Evolutionary conservation across 768 basidiomycete species (phyloP), one percentile per base, ranked within the genome.

Genomic region (Suillus paluster): DNA sequence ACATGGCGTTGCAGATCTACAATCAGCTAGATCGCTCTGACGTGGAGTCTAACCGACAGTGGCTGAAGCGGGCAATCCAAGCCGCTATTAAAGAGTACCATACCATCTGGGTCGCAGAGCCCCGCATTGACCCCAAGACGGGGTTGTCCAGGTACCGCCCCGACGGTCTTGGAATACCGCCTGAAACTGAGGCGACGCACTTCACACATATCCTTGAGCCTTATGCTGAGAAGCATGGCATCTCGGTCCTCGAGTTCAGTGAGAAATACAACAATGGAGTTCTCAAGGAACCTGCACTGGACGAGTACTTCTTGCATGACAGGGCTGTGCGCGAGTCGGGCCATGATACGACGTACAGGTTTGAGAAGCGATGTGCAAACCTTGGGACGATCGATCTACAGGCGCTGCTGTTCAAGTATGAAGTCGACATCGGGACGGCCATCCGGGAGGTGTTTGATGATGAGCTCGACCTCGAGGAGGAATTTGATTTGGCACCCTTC

Each of bases 41-140:
- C 64, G 76, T 88, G 62, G 87, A 86, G 38, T 63, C 76, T 48
- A 97, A 97, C 80, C 90, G 91, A 21, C 79, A 81, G 49, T 99
- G 96, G 95, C 85, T 99, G 62, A 97, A 95, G 77, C 88, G 90
- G 10, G 97, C 96, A 3, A 97, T 99, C 61, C 93, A 92, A 73
- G 96, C 96, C 11, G 97, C 97, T 30, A 95, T 99, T 80, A 97
- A 98, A 78, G 97, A 99, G 73, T 99, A 99, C 74, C 97, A 99
- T 78, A 94, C 92, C 45, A 87, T 99, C 66, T 99, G 97, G 97
- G 89, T 96, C 64, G 90, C 94, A 2, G 89, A 91, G 71, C 97
- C 97, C 30, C 91, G 97, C 25, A 90, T 99, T 68, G 96, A 99
- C 75, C 89, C 90, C 49, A 92, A 92, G 77, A 95, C 95, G 17